Conservation (phyloP, 495 filamentous ascomycete species). For the Neurospora pannonica region DNA sequence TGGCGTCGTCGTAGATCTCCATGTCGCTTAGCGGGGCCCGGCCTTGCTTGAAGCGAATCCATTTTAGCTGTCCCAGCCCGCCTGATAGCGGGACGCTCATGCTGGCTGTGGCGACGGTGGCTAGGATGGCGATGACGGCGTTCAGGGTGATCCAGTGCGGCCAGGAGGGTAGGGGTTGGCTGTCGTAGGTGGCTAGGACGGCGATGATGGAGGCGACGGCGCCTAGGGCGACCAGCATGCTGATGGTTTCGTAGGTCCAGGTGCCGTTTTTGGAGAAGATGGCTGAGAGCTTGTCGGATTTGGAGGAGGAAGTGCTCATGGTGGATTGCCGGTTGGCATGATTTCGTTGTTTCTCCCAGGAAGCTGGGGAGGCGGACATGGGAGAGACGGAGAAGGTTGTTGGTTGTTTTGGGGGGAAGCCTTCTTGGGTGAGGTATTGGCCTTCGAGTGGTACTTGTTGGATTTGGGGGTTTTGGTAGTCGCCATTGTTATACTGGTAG, state of each 20-base stretch:
- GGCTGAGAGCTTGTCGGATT: not conserved
- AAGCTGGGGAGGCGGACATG: not conserved
- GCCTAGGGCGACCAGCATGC: slow-evolving; percentile 7
- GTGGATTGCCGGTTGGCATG: not conserved
- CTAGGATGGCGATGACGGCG: slow-evolving; percentile 9
- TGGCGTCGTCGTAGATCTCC: slow-evolving; percentile 35
- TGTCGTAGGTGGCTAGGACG: slow-evolving; percentile 31
- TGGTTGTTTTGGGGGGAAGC: not conserved
- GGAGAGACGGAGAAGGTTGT: not conserved
- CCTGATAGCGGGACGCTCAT: slow-evolving; percentile 32
- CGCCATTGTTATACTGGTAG: not conserved
- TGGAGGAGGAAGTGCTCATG: not conserved
- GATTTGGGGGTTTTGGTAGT: not conserved
- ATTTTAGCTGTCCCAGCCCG: slow-evolving; percentile 37
- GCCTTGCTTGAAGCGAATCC: slow-evolving; percentile 36
- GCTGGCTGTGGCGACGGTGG: slow-evolving; percentile 9
- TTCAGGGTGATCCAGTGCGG: slow-evolving; percentile 22
- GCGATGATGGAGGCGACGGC: slow-evolving; percentile 26
- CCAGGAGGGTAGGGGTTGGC: slow-evolving; percentile 31
- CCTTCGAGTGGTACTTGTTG: not conserved
- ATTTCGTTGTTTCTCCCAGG: not conserved
- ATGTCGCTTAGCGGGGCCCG: slow-evolving; percentile 32
- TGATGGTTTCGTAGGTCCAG: slow-evolving; percentile 14
- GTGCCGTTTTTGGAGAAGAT: slow-evolving; percentile 6
- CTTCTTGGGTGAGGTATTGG: not conserved